Conservation (phyloP, 768 basidiomycete genomes). For the Lepiota venenata region DNA sequence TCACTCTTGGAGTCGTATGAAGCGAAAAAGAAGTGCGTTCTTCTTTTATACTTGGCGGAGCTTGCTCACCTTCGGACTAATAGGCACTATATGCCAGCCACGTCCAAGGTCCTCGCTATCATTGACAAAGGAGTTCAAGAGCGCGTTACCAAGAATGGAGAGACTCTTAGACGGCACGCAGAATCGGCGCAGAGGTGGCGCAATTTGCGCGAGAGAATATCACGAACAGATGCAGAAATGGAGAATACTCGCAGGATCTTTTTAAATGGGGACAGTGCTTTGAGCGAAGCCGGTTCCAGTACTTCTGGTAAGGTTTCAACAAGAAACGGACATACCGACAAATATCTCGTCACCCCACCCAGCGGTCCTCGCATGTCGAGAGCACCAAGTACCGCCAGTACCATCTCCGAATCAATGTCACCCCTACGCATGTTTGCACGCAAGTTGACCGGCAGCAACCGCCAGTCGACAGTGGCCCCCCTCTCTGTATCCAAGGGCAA, state of each 20-base stretch:
- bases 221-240: conserved; percentile 82
- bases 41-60: conserved; percentile 13
- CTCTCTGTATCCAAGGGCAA: conserved; percentile 41
- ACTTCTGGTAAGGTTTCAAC: conserved; percentile 53
- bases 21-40: conserved; percentile 79
- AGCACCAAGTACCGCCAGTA: conserved; percentile 44
- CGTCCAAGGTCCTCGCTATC: conserved; percentile 87
- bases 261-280: conserved; percentile 42
- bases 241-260: conserved; percentile 62
- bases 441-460: conserved; percentile 51
- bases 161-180: conserved; percentile 84
- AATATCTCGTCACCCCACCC: conserved; percentile 64
- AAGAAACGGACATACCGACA: conserved; percentile 32
- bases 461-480: conserved; percentile 27
- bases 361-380: conserved; percentile 42
- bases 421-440: conserved; percentile 78
- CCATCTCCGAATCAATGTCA: conserved; percentile 74
- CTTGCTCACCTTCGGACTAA: conserved; percentile 3
- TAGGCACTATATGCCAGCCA: conserved; percentile 94
- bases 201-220: conserved; percentile 73
- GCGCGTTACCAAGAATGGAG: conserved; percentile 94
- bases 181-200: conserved; percentile 89
- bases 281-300: conserved; percentile 71
- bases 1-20: conserved; percentile 73
- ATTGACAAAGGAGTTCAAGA: conserved; percentile 94